Base-by-base conservation (phyloP, 2,329 filamentous ascomycete species). In the Escovopsis sp. region DNA sequence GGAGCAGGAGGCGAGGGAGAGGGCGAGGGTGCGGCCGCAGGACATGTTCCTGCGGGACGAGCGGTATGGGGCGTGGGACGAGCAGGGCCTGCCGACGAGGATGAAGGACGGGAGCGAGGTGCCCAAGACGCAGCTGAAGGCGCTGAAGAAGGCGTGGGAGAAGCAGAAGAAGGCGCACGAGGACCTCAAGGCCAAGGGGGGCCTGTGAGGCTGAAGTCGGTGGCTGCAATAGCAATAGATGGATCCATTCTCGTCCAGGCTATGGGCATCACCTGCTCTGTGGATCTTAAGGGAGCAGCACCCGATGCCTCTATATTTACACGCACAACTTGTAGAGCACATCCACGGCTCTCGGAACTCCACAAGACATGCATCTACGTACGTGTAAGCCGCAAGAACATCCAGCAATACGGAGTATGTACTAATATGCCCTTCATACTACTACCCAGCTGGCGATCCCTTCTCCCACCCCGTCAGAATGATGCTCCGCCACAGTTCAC, bases 111-210 rank as follows among this genome's bases (percentile, higher is more conserved):
- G 85, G 0, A 76, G 74, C 41, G 84, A 92, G 45, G 66, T 94
- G 27, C 71, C 82, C 4, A 94, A 94, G 65, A 80, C 70, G 40
- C 72, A 76, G 50, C 51, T 61, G 34, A 94, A 94, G 68, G 87
- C 84, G 63, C 56, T 94, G 46, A 77, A 68, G 60, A 94, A 94
- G 65, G 78, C 85, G 37, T 93, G 83, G 83, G 81, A 92, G 47
- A 76, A 68, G 53, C 88, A 94, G 63, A 90, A 86, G 67, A 92
- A 88, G 68, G 55, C 72, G 39, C 78, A 87, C 54, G 79, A 87
- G 43, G 73, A 77, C 40, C 43, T 56, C 23, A 57, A 56, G 43
- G 52, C 51, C 13, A 57, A 56, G 43, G 53, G 39, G 27, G 39
- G 35, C 4, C 39, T 38, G 6, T 38, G 15, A 31, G 13, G 4